Conservation (phyloP, 2,329 filamentous ascomycete genomes). For the Penicillium sp. region DNA sequence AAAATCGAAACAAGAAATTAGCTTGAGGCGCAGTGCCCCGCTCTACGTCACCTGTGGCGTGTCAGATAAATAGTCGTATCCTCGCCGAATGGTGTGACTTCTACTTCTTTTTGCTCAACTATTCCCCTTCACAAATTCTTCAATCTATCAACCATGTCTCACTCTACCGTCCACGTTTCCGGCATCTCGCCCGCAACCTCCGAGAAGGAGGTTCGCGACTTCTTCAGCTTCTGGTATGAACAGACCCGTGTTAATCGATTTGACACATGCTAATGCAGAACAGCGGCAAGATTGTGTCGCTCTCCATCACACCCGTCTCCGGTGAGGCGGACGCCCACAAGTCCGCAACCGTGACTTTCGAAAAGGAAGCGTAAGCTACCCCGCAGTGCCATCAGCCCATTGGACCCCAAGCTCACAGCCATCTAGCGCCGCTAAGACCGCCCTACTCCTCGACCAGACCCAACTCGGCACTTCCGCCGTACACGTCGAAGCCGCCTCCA, state of each 20-base stretch:
- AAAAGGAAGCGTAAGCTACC: constrained; percentile 74
- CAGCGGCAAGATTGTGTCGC: constrained; percentile 86
- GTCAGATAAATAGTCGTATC: constrained; percentile 9
- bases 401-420: constrained; percentile 1
- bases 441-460: constrained; percentile 94
- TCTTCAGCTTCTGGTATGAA: constrained; percentile 83
- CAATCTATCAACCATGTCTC: constrained; percentile 51
- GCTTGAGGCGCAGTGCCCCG: constrained; percentile 28
- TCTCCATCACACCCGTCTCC: constrained; percentile 70
- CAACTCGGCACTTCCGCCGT: constrained; percentile 77
- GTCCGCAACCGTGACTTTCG: constrained; percentile 89
- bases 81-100: neutral
- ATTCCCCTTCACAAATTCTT: neutral
- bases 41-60: constrained; percentile 40
- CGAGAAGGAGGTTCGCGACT: constrained; percentile 90
- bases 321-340: constrained; percentile 64
- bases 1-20: constrained; percentile 4
- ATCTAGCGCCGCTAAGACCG: constrained; percentile 80
- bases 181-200: constrained; percentile 81
- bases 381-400: constrained; percentile 24
- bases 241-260: neutral
- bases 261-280: neutral
- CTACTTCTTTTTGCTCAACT: constrained; percentile 3
- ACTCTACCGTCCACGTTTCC: constrained; percentile 78
- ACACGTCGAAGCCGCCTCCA: constrained; percentile 73